Base-by-base conservation (phyloP, 2,329 filamentous ascomycete species). In the Talaromyces sp. region DNA sequence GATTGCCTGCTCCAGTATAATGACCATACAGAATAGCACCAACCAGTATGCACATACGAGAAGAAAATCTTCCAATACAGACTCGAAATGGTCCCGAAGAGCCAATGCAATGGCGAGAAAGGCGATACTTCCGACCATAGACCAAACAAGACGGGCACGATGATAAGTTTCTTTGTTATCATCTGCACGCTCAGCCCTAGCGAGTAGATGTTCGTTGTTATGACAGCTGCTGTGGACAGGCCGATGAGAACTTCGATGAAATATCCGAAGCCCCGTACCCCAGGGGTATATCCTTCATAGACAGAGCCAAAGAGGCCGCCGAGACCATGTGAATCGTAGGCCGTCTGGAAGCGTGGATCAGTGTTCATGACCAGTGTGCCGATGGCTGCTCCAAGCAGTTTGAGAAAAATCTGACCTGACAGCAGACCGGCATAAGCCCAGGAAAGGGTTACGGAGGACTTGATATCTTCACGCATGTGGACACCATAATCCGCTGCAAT, bases 31-130 rank as follows among this genome's bases (percentile, higher is more conserved):
- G 68, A 74, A 80, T 25, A 75, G 72, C 15, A 65, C 71, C 6
- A 76, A 67, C 78, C 78, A 80, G 68, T 80, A 80, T 4, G 75
- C 75, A 71, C 80, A 78, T 34, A 80, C 66, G 1, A 76, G 70
- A 3, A 81, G 70, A 67, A 78, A 80, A 60, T 79, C 75, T 31
- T 75, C 67, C 65, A 79, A 77, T 62, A 79, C 77, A 49, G 72
- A 70, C 66, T 73, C 76, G 1, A 80, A 70, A 59, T 75, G 65
- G 49, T 77, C 75, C 4, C 74, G 72, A 2, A 77, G 78, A 0
- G 71, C 76, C 13, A 79, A 69, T 2, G 74, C 76, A 66, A 76
- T 79, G 31, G 43, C 53, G 11, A 49, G 25, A n/a, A 34, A 47
- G n/a, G 31, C 58, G 31, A 27, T 34, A 15, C 38, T 61, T 13